Percentiles rank a stretch among this genome's conserved stretches.
These are phyloP conservation scores for Sarcomyxa edulis DNA, from an alignment of 768 basidiomycete species.

Conservation along the genomic window DNA sequence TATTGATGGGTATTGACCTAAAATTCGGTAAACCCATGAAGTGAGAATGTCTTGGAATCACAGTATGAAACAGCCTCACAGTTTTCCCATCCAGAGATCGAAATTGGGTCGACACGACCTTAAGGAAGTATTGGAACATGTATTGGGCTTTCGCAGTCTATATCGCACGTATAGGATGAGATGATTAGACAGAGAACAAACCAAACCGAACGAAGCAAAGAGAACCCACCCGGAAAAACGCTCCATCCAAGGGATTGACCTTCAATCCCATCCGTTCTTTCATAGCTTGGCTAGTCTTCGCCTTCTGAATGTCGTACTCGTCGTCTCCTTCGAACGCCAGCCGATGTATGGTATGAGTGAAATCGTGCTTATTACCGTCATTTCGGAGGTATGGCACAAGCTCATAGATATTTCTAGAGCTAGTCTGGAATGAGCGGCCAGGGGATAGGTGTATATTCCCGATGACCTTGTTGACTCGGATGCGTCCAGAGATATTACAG, in stretches of 20 bases:
- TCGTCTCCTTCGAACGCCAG: constrained; percentile 82
- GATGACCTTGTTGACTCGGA: constrained; percentile 95
- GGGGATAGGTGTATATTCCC: constrained; percentile 95
- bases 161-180: constrained; percentile 1
- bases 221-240: constrained; percentile 49
- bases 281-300: constrained; percentile 54
- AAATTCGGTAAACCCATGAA: background rate
- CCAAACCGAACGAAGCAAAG: background rate
- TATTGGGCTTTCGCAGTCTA: constrained; percentile 78
- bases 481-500: constrained; percentile 86
- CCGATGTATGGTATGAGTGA: constrained; percentile 81
- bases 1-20: constrained; percentile 91
- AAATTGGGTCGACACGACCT: constrained; percentile 96
- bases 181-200: background rate
- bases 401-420: constrained; percentile 73
- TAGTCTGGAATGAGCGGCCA: constrained; percentile 91
- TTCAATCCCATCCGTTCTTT: constrained; percentile 68
- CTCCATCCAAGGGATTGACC: constrained; percentile 72
- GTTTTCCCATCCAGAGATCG: constrained; percentile 70
- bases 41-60: no score
- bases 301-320: constrained; percentile 70
- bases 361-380: constrained; percentile 86
- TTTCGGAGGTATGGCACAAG: constrained; percentile 93
- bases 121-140: constrained; percentile 99
- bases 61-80: constrained; percentile 37